phyloP scores from a whole-genome alignment of 2,329 filamentous ascomycete genomes.

The Talaromyces islandicus region DNA sequence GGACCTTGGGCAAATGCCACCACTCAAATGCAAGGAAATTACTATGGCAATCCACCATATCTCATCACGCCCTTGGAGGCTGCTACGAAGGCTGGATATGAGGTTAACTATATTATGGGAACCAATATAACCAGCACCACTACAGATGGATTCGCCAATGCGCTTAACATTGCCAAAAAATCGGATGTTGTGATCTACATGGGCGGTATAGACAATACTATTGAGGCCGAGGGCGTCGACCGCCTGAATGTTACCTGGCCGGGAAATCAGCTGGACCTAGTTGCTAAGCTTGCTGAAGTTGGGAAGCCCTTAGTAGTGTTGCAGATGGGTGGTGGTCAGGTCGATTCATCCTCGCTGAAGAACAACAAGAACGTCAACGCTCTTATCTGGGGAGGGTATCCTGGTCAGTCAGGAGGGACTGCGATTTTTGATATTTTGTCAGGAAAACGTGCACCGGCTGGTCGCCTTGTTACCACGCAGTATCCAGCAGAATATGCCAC shows the following conservation, averaged over 20 bases:
- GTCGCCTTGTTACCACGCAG: slow-evolving; percentile 35
- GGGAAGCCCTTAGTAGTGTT: slow-evolving; percentile 37
- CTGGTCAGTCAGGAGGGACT: slow-evolving; percentile 38
- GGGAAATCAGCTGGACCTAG: slow-evolving; percentile 36
- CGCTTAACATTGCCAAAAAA: slow-evolving; percentile 27
- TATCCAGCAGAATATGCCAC: slow-evolving; percentile 38
- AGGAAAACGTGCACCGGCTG: slow-evolving; percentile 36
- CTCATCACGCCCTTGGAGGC: slow-evolving; percentile 50
- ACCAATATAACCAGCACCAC: slow-evolving; percentile 25
- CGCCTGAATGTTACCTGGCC: slow-evolving; percentile 38
- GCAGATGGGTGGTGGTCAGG: slow-evolving; percentile 40
- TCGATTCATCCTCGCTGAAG: slow-evolving; percentile 36
- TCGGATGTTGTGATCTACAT: slow-evolving; percentile 35
- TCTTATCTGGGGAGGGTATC: slow-evolving; percentile 41
- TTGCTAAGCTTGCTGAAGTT: slow-evolving; percentile 29
- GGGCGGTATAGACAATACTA: slow-evolving; percentile 37
- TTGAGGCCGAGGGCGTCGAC: slow-evolving; percentile 38
- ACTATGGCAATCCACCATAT: slow-evolving; percentile 52
- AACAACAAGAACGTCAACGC: slow-evolving; percentile 34
- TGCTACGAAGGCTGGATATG: slow-evolving; percentile 41
- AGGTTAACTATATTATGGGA: slow-evolving; percentile 41
- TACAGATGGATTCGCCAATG: slow-evolving; percentile 26
- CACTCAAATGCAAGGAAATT: slow-evolving; percentile 54
- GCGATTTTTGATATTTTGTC: slow-evolving; percentile 39
- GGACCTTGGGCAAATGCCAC: slow-evolving; percentile 56